Conservation (phyloP, 768 basidiomycete species). For the Leccinum boreale region DNA sequence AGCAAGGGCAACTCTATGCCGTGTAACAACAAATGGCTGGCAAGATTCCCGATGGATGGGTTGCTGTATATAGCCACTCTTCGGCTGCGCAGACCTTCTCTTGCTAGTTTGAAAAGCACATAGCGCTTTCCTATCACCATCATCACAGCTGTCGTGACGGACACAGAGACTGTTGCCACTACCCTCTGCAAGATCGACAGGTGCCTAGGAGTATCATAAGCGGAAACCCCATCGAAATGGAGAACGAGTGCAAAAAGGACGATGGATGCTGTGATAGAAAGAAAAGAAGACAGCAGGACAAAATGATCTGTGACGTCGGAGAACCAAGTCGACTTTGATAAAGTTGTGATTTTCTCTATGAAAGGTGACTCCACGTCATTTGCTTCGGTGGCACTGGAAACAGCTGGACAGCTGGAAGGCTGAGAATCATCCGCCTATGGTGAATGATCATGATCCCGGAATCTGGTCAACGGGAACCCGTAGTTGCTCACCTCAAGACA, state of each 20-base stretch:
- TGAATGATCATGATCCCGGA: neutral
- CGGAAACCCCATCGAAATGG: no score
- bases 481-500: neutral
- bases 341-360: neutral
- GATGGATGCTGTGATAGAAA: neutral
- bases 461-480: neutral
- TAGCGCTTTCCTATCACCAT: neutral
- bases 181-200: neutral
- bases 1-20: conserved; percentile 2
- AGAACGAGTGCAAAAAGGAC: neutral
- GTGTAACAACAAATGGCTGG: neutral
- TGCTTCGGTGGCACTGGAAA: neutral
- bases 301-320: neutral
- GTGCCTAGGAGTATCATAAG: fast-evolving
- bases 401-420: neutral
- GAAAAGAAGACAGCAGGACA: neutral
- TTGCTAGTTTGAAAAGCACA: neutral
- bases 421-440: neutral
- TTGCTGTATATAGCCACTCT: conserved; percentile 3
- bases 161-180: neutral
- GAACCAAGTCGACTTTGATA: neutral
- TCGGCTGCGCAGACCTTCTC: neutral
- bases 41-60: neutral
- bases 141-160: neutral
- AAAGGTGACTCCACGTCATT: neutral